Conservation (phyloP, 179 eudicot genomes). For the Pouteria campechiana region DNA sequence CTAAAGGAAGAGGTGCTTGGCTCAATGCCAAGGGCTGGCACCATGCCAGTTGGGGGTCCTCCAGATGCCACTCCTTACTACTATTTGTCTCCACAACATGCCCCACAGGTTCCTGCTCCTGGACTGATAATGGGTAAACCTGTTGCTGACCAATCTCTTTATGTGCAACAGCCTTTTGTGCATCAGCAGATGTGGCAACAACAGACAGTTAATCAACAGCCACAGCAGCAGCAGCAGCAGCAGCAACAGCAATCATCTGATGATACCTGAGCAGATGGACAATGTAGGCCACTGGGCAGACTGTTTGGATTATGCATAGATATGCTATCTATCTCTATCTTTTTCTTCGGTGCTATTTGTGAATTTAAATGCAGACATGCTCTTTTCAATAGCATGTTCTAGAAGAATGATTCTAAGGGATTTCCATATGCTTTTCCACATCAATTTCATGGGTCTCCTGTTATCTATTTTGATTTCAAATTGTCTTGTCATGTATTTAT, state of each 20-base stretch:
- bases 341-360: too few species aligned
- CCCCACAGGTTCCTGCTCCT: conserved; percentile 22
- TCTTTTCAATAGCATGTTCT: too few species aligned
- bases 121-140: conserved; percentile 24
- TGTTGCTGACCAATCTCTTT: conserved; percentile 14
- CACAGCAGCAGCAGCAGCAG: conserved; percentile 27
- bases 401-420: too few species aligned
- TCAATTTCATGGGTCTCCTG: too few species aligned
- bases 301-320: too few species aligned
- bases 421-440: too few species aligned
- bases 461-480: too few species aligned
- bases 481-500: too few species aligned
- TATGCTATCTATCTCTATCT: too few species aligned
- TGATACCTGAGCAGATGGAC: conserved; percentile 16
- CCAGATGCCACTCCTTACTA: conserved; percentile 27
- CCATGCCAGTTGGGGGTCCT: conserved; percentile 28
- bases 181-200: conserved; percentile 30
- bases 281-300: conserved; percentile 7
- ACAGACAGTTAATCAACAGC: too few species aligned
- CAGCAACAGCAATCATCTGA: conserved; percentile 23
- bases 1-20: conserved; percentile 31
- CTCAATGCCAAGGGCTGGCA: conserved; percentile 21
- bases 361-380: too few species aligned
- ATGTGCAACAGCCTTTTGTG: conserved; percentile 24
- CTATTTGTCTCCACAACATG: conserved; percentile 25